Percentiles rank a stretch among this genome's conserved stretches.
Evolutionary conservation across 2,329 filamentous ascomycete species (phyloP).

Genomic region (Tolypocladium endophyticum): DNA sequence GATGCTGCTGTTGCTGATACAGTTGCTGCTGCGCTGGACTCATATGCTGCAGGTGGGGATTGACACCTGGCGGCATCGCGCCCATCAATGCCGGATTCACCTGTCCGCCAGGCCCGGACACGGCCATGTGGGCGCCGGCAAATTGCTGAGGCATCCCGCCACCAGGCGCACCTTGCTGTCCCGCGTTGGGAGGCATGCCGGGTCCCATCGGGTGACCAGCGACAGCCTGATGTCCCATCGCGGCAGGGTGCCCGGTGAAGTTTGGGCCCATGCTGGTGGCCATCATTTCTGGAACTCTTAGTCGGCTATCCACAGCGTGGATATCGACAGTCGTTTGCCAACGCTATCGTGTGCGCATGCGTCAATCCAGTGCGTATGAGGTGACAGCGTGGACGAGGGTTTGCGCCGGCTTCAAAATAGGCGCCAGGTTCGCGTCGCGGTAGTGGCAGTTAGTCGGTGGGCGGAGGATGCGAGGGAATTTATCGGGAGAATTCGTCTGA

Average conservation of each 20-base stretch:
- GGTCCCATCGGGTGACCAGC: constrained; percentile 54
- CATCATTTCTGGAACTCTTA: constrained; percentile 48
- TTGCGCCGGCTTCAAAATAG: not conserved
- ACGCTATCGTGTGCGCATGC: constrained; percentile 38
- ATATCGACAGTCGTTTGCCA: constrained; percentile 39
- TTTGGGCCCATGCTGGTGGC: constrained; percentile 51
- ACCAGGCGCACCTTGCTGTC: constrained; percentile 57
- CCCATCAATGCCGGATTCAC: constrained; percentile 69
- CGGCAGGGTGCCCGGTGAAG: constrained; percentile 57
- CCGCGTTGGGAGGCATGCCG: constrained; percentile 57
- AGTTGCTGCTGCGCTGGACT: constrained; percentile 50
- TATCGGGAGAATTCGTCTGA: not conserved
- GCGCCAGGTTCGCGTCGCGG: constrained; percentile 3
- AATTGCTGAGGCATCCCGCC: constrained; percentile 58
- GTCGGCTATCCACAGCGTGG: constrained; percentile 50
- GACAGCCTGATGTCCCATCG: constrained; percentile 62
- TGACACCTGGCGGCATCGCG: constrained; percentile 60
- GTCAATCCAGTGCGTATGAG: constrained; percentile 5
- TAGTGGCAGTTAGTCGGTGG: constrained; percentile 1
- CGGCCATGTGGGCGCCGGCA: constrained; percentile 52
- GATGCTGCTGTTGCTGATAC: constrained; percentile 45
- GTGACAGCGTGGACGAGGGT: not conserved
- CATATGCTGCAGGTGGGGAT: constrained; percentile 60
- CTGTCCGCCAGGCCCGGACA: constrained; percentile 61
- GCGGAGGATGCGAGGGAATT: constrained; percentile 10